Conservation (phyloP, 1,284 basidiomycete genomes). For the Leccinum solheimii region DNA sequence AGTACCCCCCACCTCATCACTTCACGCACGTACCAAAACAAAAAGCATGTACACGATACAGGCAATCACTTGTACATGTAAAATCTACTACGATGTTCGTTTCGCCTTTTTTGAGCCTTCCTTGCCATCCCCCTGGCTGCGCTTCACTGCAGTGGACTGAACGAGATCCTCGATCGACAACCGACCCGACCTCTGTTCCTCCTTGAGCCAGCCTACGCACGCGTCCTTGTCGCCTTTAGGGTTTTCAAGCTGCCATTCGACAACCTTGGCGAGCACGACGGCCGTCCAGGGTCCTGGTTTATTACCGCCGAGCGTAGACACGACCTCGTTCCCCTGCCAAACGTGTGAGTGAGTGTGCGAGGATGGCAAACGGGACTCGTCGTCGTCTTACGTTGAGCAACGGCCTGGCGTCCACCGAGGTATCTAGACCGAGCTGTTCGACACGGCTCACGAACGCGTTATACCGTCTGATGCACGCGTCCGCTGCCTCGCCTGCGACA, state of each 20-base stretch:
- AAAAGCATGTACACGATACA: constrained; percentile 7
- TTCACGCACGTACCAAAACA: constrained; percentile 3
- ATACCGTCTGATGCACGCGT: constrained; percentile 57
- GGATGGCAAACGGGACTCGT: neutral
- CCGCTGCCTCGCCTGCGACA: constrained; percentile 44
- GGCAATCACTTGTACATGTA: neutral
- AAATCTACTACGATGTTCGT: constrained; percentile 30
- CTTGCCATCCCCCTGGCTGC: constrained; percentile 20
- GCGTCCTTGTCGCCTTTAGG: constrained; percentile 65
- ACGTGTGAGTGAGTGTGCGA: constrained; percentile 4
- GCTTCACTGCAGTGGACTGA: constrained; percentile 28
- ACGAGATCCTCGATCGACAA: constrained; percentile 36
- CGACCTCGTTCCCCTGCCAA: constrained; percentile 70
- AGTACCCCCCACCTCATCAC: constrained; percentile 9
- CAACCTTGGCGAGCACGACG: constrained; percentile 59
- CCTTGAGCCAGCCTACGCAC: constrained; percentile 68
- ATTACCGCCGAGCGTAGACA: constrained; percentile 51
- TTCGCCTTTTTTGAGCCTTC: constrained; percentile 49
- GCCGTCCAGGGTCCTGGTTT: constrained; percentile 71
- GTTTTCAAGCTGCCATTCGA: constrained; percentile 83
- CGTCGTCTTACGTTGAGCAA: constrained; percentile 70
- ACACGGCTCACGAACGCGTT: constrained; percentile 63
- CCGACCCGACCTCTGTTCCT: constrained; percentile 49
- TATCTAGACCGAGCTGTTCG: constrained; percentile 60
- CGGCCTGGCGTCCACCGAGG: constrained; percentile 66